Percentiles rank a stretch among this genome's conserved stretches.
Conservation (phyloP, 306 rosid genomes). For the Lotus japonicus region DNA sequence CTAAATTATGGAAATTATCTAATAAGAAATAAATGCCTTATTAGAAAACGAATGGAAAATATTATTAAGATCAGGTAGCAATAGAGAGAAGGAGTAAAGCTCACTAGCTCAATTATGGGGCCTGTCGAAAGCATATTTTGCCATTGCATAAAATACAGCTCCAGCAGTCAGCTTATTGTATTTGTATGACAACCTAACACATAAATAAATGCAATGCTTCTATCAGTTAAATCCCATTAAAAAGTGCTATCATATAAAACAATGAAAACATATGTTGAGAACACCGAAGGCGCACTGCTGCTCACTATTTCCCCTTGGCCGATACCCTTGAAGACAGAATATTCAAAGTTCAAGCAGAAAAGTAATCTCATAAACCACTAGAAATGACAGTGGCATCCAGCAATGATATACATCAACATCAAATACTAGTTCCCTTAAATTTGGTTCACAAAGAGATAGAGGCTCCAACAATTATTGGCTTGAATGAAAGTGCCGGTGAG, state of each 20-base stretch:
- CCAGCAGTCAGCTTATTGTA: constrained; percentile 73
- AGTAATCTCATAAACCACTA: no score
- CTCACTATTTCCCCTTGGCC: no score
- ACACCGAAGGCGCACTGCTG: neutral
- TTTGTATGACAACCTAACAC: constrained; percentile 59
- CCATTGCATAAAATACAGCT: constrained; percentile 68
- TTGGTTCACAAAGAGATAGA: no score
- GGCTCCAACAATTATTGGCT: no score
- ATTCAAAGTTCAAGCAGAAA: no score
- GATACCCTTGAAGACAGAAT: no score
- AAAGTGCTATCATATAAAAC: constrained; percentile 5
- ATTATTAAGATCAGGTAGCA: neutral
- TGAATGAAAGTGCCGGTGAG: no score
- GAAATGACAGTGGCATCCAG: no score
- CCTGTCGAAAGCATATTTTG: constrained; percentile 58
- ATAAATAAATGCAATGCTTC: constrained; percentile 1
- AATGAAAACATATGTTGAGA: constrained; percentile 12
- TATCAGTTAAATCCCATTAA: constrained; percentile 5
- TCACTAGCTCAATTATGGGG: constrained; percentile 61
- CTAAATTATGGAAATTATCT: neutral
- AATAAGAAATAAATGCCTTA: neutral
- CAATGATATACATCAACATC: no score
- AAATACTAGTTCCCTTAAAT: no score
- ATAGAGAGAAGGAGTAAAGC: constrained; percentile 14
- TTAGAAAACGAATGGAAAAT: neutral